Evolutionary conservation across 768 basidiomycete genomes (phyloP), one percentile per base, ranked within the genome.

Genomic region (Trametes gibbosa): DNA sequence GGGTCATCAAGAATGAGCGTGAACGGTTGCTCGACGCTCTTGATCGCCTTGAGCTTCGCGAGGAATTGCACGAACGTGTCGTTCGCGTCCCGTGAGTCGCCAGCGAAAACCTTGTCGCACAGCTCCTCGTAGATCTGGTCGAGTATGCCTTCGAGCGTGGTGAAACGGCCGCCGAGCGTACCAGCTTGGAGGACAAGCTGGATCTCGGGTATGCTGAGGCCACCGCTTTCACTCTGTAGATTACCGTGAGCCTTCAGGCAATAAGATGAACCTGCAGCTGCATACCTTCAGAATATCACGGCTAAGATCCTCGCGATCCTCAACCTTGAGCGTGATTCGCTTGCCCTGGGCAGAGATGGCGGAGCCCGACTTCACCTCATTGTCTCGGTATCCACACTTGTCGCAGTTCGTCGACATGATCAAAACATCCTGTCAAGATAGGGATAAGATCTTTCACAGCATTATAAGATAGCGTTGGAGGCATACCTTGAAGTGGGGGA

Each of bases 401-500:
- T 95, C 92, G 71, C 97, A 98, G 71, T 97, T 98, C 6, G 95
- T 95, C 23, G 96, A 96, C 95, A 98, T 98, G 74, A 98, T 96
- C 53, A 98, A 75, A 56, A 94, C 88, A 66, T 99, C 95, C 95
- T 97, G 62, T 7, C 29, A 10, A 32, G 34, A 8, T 24, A 49
- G 10, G 24, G 32, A 40, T 27, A 53, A 43, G 25, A 40, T 16
- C 2, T 16, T 17, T 2, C 13, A 5, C 1, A n/a, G 7, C 8
- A 1, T 24, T 14, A 16, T 5, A 16, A 9, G 25, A 16, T n/a
- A 14, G 3, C 25, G 34, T 0, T 17, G 24, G 17, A 4, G 1
- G 43, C 63, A 8, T 42, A 73, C 95, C 82, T 99, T 93, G 82
- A 99, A 98, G 73, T 99, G 94, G 0, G 97, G 97, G 64, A 99